Evolutionary conservation across 805 yeast species (phyloP), one percentile per base, ranked within the genome.

Genomic region (Kuraishia molischiana): DNA sequence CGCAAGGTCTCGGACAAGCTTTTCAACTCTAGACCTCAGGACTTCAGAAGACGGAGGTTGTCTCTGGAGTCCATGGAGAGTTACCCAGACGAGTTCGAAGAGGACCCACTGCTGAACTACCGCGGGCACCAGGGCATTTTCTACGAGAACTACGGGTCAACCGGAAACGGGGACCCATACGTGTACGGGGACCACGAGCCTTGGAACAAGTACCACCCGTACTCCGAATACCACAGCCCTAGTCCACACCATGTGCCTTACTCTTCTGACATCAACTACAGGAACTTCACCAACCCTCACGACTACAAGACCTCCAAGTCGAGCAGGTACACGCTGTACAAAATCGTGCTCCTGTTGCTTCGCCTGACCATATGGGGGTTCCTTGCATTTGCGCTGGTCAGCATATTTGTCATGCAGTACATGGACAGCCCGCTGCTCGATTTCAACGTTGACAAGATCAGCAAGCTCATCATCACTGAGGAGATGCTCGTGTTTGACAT

Each of bases 401-500:
- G 53, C 30, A 6, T 59, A 3, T 22, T 58, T 11, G 39, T 53
- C 2, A 31, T 58, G 28, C 52, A 49, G 32, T 49, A 52, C 33
- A 50, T 50, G 28, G 51, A 55, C 30, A 54, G 53, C 39, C 48
- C 48, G 22, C 33, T 60, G 8, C 31, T 35, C 0, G 40, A 43
- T 13, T 57, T 60, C 40, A 42, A 45, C 10, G 45, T 59, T 6
- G 36, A 33, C 2, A 41, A 42, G 4, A 32, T 59, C 3, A 53
- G 54, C 9, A 56, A 53, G 33, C 44, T 59, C 4, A 47, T 60
- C 26, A 46, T 59, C 8, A 54, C 57, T 30, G 56, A 55, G 20
- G 58, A 54, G 21, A 33, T 60, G 20, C 38, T 59, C 15, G 43
- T 57, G 15, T 47, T 60, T 37, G 64, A 59, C 38, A 36, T 59